Conservation (phyloP, 306 rosid species). For the Fagus crenata region DNA sequence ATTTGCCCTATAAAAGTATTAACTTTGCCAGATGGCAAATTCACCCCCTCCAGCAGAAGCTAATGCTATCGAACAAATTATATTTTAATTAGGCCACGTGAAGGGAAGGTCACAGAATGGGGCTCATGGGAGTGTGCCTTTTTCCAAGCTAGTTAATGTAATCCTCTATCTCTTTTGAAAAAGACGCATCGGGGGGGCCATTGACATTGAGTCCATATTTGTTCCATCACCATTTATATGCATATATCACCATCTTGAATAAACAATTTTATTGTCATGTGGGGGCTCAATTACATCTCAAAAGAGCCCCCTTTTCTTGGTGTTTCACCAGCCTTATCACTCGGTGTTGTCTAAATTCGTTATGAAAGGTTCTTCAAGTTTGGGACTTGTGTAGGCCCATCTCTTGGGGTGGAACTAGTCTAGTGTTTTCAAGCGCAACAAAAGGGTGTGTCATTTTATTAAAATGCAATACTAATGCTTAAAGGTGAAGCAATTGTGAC, state of each 20-base stretch:
- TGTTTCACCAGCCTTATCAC: neutral
- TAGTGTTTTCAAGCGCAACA: no score
- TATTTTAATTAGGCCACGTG: conserved; percentile 12
- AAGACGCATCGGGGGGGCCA: neutral
- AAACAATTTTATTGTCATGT: neutral
- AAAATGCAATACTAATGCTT: no score
- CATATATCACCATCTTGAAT: neutral
- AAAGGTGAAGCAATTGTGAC: no score
- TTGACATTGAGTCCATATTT: neutral
- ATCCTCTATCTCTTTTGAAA: neutral
- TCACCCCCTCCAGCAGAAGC: conserved; percentile 10
- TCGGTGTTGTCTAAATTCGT: neutral
- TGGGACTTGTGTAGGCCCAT: neutral
- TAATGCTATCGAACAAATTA: conserved; percentile 4
- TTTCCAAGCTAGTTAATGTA: neutral
- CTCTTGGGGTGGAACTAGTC: no score
- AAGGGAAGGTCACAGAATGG: neutral
- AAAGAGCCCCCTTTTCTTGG: neutral
- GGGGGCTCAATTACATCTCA: neutral
- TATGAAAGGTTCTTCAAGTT: neutral
- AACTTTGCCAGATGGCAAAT: conserved; percentile 1
- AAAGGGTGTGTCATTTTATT: no score
- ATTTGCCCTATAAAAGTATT: neutral
- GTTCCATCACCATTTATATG: neutral
- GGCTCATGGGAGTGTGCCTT: conserved; percentile 3